Conservation (phyloP, 2,329 filamentous ascomycete genomes). For the Botryosphaeria agaves region DNA sequence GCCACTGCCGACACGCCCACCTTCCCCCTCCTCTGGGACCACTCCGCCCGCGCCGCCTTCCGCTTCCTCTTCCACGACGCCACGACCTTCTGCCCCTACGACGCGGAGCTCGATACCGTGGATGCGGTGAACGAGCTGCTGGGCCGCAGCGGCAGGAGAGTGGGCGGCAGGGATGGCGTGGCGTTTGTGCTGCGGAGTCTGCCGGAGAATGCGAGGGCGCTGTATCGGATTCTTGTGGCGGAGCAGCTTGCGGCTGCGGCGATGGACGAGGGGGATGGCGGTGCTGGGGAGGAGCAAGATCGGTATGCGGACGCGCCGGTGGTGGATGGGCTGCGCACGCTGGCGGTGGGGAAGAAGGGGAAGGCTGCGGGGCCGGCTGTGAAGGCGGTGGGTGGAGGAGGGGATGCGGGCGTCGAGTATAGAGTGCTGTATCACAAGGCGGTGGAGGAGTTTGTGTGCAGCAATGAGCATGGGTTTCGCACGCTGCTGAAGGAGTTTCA, state of each 20-base stretch:
- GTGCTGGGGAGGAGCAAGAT: slow-evolving; percentile 13
- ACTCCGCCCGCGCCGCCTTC: slow-evolving; percentile 63
- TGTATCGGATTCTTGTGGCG: slow-evolving; percentile 71
- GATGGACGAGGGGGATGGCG: slow-evolving; percentile 31
- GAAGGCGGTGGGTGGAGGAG: slow-evolving; percentile 4
- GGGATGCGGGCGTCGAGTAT: slow-evolving; percentile 61
- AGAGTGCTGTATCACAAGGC: slow-evolving; percentile 86
- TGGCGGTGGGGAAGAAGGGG: slow-evolving; percentile 1
- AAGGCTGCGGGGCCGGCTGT: slow-evolving; percentile 7
- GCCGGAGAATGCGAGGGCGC: slow-evolving; percentile 75
- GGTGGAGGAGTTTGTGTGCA: slow-evolving; percentile 91
- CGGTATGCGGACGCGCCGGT: slow-evolving; percentile 9
- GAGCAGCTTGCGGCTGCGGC: slow-evolving; percentile 55
- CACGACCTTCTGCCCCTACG: slow-evolving; percentile 69
- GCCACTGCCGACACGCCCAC: slow-evolving; percentile 78
- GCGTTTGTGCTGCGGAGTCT: slow-evolving; percentile 79
- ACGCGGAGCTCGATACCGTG: slow-evolving; percentile 63
- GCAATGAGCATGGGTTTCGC: slow-evolving; percentile 87
- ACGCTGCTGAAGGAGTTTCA: slow-evolving; percentile 94
- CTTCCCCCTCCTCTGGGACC: slow-evolving; percentile 80
- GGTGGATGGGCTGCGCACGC: slow-evolving; percentile 17
- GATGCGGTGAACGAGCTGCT: slow-evolving; percentile 82
- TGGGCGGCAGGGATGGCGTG: slow-evolving; percentile 82
- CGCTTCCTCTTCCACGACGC: slow-evolving; percentile 87
- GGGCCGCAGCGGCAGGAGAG: slow-evolving; percentile 58